Base-by-base conservation (phyloP, 495 filamentous ascomycete species). In the Apodospora peruviana region DNA sequence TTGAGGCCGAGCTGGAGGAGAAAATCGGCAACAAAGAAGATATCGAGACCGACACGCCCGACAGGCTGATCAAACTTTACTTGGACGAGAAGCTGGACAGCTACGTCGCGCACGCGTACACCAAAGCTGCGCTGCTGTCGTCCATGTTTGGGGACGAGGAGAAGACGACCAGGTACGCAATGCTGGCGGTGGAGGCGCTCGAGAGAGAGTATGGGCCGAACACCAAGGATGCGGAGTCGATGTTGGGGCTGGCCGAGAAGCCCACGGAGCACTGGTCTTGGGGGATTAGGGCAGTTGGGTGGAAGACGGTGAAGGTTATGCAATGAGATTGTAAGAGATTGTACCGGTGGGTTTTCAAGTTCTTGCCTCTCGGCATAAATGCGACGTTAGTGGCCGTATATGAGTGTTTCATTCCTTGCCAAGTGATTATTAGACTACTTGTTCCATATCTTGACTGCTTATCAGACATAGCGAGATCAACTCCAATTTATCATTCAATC, bases 111-210 rank as follows among this genome's bases (percentile, higher is more conserved):
- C 60, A 58, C 8, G 64, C 60, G 3, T 68, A 72, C 45, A 69
- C 67, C 3, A 50, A 65, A 5, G 72, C 70, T 4, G 72, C 72
- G 36, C 52, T 75, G 12, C 64, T 73, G 37, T 67, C 59, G 35
- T 60, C 65, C n/a, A 61, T 72, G 27, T 69, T 71, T 47, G 72
- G 65, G 18, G 46, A 65, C 37, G 65, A 68, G 44, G 56, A 54
- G n/a, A 56, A 59, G 50, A 59, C 69, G 7, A 48, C 29, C 2
- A 49, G 56, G 40, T 70, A 65, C 49, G 72, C 70, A 9, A 9
- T 3, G 1, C 34, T 50, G 23, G 72, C 70, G 17, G 60, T 41
- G 2, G 64, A 53, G 4, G 68, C 67, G 10, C 16, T 72, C 18
- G 51, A 55, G 35, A 59, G 64, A 17, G 72, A 75, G 58, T 53